Conservation (phyloP, 805 yeast species). For the Yamadazyma olivae region DNA sequence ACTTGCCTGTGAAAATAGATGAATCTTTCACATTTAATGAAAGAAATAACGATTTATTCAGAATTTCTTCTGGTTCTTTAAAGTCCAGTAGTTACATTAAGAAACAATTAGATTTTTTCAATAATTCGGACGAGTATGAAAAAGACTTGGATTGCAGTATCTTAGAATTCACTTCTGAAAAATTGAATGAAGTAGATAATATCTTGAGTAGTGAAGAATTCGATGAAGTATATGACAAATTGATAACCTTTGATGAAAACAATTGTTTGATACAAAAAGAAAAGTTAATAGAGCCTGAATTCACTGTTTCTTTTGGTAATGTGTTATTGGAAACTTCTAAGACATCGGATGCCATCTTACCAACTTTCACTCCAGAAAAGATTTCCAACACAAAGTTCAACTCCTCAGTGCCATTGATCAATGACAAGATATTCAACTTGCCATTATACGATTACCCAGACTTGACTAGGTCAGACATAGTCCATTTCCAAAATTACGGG, state of each 20-base stretch:
- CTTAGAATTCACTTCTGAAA: constrained; percentile 4
- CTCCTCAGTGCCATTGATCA: constrained; percentile 30
- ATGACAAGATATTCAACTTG: constrained; percentile 28
- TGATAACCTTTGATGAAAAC: constrained; percentile 9
- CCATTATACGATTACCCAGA: constrained; percentile 20
- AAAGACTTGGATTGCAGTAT: constrained; percentile 7
- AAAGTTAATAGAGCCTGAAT: constrained; percentile 19
- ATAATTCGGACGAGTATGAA: neutral
- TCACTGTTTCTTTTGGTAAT: constrained; percentile 40
- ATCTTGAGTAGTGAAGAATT: constrained; percentile 12
- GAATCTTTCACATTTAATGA: constrained; percentile 32
- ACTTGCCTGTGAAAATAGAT: constrained; percentile 28
- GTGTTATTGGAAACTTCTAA: constrained; percentile 27
- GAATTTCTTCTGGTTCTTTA: constrained; percentile 2
- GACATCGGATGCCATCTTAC: constrained; percentile 7
- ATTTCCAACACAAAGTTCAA: constrained; percentile 21
- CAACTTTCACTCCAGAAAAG: constrained; percentile 5
- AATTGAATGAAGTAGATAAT: neutral
- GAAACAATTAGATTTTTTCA: constrained; percentile 3
- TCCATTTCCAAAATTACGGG: constrained; percentile 19
- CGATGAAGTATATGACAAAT: constrained; percentile 20
- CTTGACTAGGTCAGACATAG: constrained; percentile 17
- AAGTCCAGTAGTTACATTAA: neutral
- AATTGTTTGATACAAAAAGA: constrained; percentile 15
- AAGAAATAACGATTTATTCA: constrained; percentile 17